Evolutionary conservation across 208 protist species (phyloP), one percentile per base, ranked within the genome.

Genomic region (Wallacemonas collosoma): DNA sequence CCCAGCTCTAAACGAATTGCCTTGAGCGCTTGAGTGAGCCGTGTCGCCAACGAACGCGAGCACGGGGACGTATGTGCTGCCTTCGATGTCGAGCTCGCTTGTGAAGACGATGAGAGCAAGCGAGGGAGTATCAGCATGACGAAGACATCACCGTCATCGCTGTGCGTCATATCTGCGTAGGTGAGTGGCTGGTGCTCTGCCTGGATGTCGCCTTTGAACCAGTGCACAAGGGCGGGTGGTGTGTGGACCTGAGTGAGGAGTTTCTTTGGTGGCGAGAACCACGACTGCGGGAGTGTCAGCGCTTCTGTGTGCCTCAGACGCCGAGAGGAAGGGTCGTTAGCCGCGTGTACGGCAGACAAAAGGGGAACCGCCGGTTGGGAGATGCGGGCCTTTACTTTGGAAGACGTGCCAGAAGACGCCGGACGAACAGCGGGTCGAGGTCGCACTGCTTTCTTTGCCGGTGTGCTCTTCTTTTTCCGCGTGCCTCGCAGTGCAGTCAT

Each of bases 1-100:
- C 79, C 79, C 50, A 84, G 70, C 2, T 71, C 38, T 12, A 57
- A 44, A 44, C 75, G 79, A 7, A 68, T 54, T 0, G 2, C 61
- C 1, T 4, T 8, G 15, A 82, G 62, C 40, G 56, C 55, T 9
- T 48, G 26, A 2, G 40, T n/a, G n/a, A 72, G 39, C 3, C 68
- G 72, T 5, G 55, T 72, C 39, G 14, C 50, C 35, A 65, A 41
- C 3, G 60, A 5, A 8, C 43, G 41, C 26, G 60, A 65, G 60
- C 60, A 65, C 12, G 60, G 57, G 15, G 7, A 17, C 35, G 55
- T 60, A 17, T 35, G 36, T 45, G 57, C 36, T 7, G 60, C 8
- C 60, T 6, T 47, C 41, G 11, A 1, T 65, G 60, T 11, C 17
- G 43, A 3, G 35, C 57, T 47, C 8, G 14, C 9, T 48, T 12